Conservation (phyloP, 148 eudicot species). For the Hydrangea macrophylla region DNA sequence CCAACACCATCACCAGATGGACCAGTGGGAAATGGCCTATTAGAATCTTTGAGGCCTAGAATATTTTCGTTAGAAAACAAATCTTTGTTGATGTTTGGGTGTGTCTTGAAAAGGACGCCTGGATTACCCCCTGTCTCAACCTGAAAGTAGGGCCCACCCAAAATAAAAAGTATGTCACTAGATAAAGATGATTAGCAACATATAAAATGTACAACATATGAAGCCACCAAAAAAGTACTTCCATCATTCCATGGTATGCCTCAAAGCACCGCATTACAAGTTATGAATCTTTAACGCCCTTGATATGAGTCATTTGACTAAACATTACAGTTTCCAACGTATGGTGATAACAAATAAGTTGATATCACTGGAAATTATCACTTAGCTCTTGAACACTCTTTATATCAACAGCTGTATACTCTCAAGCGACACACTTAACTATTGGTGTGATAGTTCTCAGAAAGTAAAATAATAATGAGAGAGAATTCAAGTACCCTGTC, state of each 20-base stretch:
- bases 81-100: conserved; percentile 93
- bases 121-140: conserved; percentile 83
- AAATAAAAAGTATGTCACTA: neutral
- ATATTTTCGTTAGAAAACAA: conserved; percentile 68
- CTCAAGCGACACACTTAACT: too few relatives aligned
- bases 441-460: neutral
- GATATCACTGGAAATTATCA: neutral
- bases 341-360: neutral
- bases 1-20: conserved; percentile 90
- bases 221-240: neutral
- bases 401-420: too few relatives aligned
- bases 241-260: neutral
- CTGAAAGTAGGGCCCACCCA: conserved; percentile 32
- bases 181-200: neutral
- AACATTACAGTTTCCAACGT: neutral
- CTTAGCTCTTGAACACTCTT: neutral
- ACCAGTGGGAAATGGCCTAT: conserved; percentile 80
- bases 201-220: neutral
- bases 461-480: too few relatives aligned
- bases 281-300: neutral
- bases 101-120: conserved; percentile 76
- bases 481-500: too few relatives aligned
- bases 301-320: neutral
- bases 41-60: conserved; percentile 92
- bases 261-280: neutral